Base-by-base conservation (phyloP, 192 early-diverging fungal species). In the Podochytrium sp. region DNA sequence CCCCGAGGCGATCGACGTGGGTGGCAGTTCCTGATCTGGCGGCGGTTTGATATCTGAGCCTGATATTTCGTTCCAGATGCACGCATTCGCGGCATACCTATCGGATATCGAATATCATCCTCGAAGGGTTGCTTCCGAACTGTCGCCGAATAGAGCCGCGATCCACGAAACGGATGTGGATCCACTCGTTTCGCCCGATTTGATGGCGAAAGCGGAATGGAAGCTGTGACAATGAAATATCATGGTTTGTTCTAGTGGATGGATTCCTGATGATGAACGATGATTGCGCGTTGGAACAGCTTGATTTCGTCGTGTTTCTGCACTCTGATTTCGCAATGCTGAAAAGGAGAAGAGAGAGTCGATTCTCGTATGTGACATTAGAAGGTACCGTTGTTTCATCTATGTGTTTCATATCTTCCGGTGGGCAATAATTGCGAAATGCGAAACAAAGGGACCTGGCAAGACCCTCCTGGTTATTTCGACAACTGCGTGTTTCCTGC, bases 191-290 rank as follows among this genome's bases (percentile, higher is more conserved):
- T n/a, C n/a, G n/a, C n/a, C n/a, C n/a, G n/a, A n/a, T n/a, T n/a
- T n/a, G n/a, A n/a, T n/a, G n/a, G n/a, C n/a, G n/a, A n/a, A n/a
- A n/a, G n/a, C n/a, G n/a, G n/a, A n/a, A n/a, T n/a, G n/a, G n/a
- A n/a, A n/a, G n/a, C n/a, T n/a, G n/a, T n/a, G n/a, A n/a, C n/a
- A n/a, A n/a, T n/a, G n/a, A n/a, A n/a, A n/a, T n/a, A n/a, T n/a
- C n/a, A n/a, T n/a, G n/a, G n/a, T n/a, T n/a, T n/a, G n/a, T 88
- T 37, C 79, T 93, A 12, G 78, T 91, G 20, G 95, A 96, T 71
- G 95, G 95, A 6, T 93, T 96, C 65, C 81, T 96, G 55, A 83
- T 96, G 41, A 93, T 87, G 76, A 81, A 87, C 55, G 61, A 87
- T 63, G 65, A 79, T 12, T 40, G 62, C 5, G 65, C 89, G 12